These are phyloP conservation scores for Phytophthora ramorum DNA, from an alignment of 352 stramenopile species.

Conservation along the genomic window DNA sequence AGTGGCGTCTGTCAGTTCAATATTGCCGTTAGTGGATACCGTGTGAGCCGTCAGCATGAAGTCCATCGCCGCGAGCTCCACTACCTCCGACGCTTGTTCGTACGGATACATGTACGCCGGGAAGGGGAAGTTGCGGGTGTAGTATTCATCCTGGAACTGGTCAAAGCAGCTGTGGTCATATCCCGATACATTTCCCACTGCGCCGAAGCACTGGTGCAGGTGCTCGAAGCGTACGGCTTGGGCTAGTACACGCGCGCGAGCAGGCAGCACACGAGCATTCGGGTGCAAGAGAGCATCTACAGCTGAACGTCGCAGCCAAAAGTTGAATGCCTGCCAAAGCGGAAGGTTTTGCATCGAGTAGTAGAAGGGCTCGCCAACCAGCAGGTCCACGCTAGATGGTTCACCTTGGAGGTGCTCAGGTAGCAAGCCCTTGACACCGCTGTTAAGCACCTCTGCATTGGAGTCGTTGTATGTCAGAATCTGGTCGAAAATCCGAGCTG, in stretches of 20 bases:
- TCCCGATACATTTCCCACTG: slow-evolving; percentile 69
- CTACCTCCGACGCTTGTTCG: slow-evolving; percentile 37
- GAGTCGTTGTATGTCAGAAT: slow-evolving; percentile 60
- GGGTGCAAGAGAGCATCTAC: slow-evolving; percentile 47
- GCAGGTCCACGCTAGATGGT: slow-evolving; percentile 53
- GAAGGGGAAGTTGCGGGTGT: slow-evolving; percentile 81
- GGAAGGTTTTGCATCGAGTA: slow-evolving; percentile 90
- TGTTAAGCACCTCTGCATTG: slow-evolving; percentile 67
- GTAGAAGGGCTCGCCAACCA: slow-evolving; percentile 84
- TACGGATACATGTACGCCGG: slow-evolving; percentile 86
- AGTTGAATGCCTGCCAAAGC: slow-evolving; percentile 86
- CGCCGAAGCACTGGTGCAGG: slow-evolving; percentile 81
- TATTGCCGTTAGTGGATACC: slow-evolving; percentile 15
- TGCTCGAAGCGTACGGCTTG: slow-evolving; percentile 76
- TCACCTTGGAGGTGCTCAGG: slow-evolving; percentile 65
- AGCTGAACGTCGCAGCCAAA: slow-evolving; percentile 75
- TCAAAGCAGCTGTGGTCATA: slow-evolving; percentile 82
- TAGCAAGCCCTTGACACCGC: slow-evolving; percentile 70
- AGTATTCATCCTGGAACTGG: slow-evolving; percentile 74
- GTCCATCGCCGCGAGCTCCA: slow-evolving; percentile 59
- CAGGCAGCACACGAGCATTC: slow-evolving; percentile 57
- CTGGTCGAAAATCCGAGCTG: slow-evolving; percentile 77
- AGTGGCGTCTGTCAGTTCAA: slow-evolving; percentile 10
- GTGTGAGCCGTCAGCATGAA: slow-evolving; percentile 56
- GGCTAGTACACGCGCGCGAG: slow-evolving; percentile 55